Base-by-base conservation (phyloP, 1,284 basidiomycete genomes). In the Mycena sp. region DNA sequence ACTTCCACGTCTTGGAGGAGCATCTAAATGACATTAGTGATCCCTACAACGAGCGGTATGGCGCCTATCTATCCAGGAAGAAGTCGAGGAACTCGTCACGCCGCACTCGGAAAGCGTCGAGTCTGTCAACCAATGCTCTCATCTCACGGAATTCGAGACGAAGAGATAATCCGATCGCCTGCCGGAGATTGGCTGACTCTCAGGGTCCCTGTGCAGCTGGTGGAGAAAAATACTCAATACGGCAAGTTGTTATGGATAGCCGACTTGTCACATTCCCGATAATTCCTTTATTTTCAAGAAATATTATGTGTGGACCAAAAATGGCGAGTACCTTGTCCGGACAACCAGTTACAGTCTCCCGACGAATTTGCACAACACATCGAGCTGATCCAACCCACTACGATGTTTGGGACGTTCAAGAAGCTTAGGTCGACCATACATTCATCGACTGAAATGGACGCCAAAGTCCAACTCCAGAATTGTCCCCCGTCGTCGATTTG, bases 361-460 rank as follows among this genome's bases (percentile, higher is more conserved):
- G 0, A 81, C 80, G 60, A 61, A 81, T 60, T 71, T 94, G 17
- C 81, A 87, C 63, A 77, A 78, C 90, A 93, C 70, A 73, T 93
- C 44, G 90, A 92, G 43, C 75, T 92, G 40, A 80, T 93, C 40
- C 89, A 91, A 62, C 92, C 92, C 0, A 93, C 92, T 0, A 91
- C 90, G 0, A 82, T 88, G 75, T 93, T 93, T 70, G 82, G 83
- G 35, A 83, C 82, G 30, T 80, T 84, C 70, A 83, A 76, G 64
- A 74, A 75, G 16, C 77, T 83, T 64, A 83, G 74, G 64, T 81
- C 84, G 10, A 86, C 81, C 0, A 75, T 87, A 44, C 53, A 63
- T 35, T 58, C 65, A 50, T 46, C 58, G 49, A 43, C 69, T 25
- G 60, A 63, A 14, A 44, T 40, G 25, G 28, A 59, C 23, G 17